A percentile compares a stretch with the other conserved stretches of the same genome.
Conservation (phyloP, 768 basidiomycete species). For the Tricholoma terreum region DNA sequence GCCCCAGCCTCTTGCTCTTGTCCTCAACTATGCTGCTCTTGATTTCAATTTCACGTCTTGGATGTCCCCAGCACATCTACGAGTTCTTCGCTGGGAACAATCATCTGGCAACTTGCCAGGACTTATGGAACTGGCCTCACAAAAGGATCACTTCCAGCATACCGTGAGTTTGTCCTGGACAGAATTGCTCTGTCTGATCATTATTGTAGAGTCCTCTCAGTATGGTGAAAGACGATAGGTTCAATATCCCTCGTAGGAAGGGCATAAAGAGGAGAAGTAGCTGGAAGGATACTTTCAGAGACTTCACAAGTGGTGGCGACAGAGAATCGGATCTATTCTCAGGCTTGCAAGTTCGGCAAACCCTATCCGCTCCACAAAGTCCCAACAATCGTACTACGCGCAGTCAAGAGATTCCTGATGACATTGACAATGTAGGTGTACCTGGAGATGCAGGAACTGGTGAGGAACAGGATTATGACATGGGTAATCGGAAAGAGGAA, state of each 20-base stretch:
- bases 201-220: slow-evolving; percentile 69
- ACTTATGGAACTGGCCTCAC: slow-evolving; percentile 63
- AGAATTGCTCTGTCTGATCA: not conserved
- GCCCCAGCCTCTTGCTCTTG: slow-evolving; percentile 75
- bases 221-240: slow-evolving; percentile 76
- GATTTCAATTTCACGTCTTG: slow-evolving; percentile 99
- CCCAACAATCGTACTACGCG: slow-evolving; percentile 1
- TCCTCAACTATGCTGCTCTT: slow-evolving; percentile 87
- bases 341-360: slow-evolving; percentile 16
- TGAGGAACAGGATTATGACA: slow-evolving; percentile 49
- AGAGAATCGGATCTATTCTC: slow-evolving; percentile 22
- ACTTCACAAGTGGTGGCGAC: slow-evolving; percentile 41
- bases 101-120: slow-evolving; percentile 79
- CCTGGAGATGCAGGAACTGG: slow-evolving; percentile 55
- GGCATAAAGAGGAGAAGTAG: slow-evolving; percentile 53
- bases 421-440: slow-evolving; percentile 45
- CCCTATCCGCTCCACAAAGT: slow-evolving; percentile 22
- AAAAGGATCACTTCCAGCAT: slow-evolving; percentile 88
- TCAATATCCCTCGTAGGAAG: slow-evolving; percentile 32
- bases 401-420: slow-evolving; percentile 8
- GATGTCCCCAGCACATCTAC: slow-evolving; percentile 85
- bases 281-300: slow-evolving; percentile 59
- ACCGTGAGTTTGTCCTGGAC: slow-evolving; percentile 36
- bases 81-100: slow-evolving; percentile 82
- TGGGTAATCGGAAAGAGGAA: slow-evolving; percentile 52